These are phyloP conservation scores for Vachellia collinsii DNA, from an alignment of 306 rosid species.

Conservation along the genomic window DNA sequence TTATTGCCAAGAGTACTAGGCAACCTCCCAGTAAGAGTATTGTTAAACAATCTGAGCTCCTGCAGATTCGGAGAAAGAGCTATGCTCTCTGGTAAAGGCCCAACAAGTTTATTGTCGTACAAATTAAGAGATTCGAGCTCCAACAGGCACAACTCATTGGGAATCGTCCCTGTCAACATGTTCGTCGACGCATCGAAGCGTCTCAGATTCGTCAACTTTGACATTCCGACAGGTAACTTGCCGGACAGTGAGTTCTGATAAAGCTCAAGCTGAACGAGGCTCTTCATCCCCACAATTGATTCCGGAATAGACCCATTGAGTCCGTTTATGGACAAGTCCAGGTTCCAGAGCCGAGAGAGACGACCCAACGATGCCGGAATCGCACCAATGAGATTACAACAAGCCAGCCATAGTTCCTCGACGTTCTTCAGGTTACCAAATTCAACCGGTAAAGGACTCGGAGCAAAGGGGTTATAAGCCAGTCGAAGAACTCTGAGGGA, in stretches of 20 bases:
- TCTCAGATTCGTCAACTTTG: slow-evolving; percentile 50
- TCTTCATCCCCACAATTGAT: slow-evolving; percentile 42
- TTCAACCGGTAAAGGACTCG: slow-evolving; percentile 49
- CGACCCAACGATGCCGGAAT: slow-evolving; percentile 55
- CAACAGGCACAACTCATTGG: slow-evolving; percentile 53
- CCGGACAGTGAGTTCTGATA: slow-evolving; percentile 66
- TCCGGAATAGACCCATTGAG: slow-evolving; percentile 61
- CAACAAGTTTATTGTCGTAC: slow-evolving; percentile 52
- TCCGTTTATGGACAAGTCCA: slow-evolving; percentile 58
- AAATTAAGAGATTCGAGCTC: slow-evolving; percentile 58
- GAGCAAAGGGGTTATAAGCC: slow-evolving; percentile 55
- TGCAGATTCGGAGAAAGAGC: slow-evolving; percentile 46
- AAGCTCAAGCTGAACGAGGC: slow-evolving; percentile 62
- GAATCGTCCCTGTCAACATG: slow-evolving; percentile 63
- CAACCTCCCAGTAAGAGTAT: slow-evolving; percentile 56
- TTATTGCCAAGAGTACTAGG: slow-evolving; percentile 64
- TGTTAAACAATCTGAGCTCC: slow-evolving; percentile 65
- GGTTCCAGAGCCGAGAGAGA: slow-evolving; percentile 47
- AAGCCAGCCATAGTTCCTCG: slow-evolving; percentile 54
- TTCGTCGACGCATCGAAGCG: slow-evolving; percentile 67
- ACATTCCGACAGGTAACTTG: slow-evolving; percentile 50
- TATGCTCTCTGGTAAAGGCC: slow-evolving; percentile 59
- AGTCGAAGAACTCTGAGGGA: slow-evolving; percentile 52
- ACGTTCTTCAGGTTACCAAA: slow-evolving; percentile 61
- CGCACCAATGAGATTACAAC: slow-evolving; percentile 52